Evolutionary conservation across 148 eudicot genomes (phyloP).

Genomic region (Amaranthus cruentus): DNA sequence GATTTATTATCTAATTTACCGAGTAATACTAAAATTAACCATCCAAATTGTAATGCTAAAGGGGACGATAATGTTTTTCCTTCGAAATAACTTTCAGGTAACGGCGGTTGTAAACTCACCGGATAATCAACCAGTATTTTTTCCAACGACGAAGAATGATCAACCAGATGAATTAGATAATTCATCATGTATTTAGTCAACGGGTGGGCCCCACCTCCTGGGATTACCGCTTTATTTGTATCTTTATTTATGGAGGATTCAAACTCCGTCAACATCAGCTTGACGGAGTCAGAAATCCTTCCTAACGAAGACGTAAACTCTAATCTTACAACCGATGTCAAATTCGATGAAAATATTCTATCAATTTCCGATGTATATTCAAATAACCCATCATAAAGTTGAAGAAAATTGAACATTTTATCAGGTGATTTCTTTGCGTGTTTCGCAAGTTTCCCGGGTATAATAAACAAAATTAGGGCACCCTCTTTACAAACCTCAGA

Average conservation of each 20-base stretch:
- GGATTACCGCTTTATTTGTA: slow-evolving; percentile 29
- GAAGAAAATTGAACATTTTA: slow-evolving; percentile 54
- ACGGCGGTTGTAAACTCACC: slow-evolving; percentile 21
- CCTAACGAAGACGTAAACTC: slow-evolving; percentile 33
- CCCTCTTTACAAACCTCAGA: slow-evolving; percentile 50
- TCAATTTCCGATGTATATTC: slow-evolving; percentile 41
- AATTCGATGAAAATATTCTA: slow-evolving; percentile 45
- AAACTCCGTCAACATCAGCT: slow-evolving; percentile 40
- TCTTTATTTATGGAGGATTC: slow-evolving; percentile 52
- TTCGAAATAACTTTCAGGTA: slow-evolving; percentile 51
- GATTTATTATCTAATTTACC: slow-evolving; percentile 65
- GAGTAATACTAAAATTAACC: slow-evolving; percentile 59
- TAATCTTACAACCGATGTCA: slow-evolving; percentile 31
- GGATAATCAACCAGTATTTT: slow-evolving; percentile 47
- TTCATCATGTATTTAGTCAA: slow-evolving; percentile 53
- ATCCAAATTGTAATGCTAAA: slow-evolving; percentile 42
- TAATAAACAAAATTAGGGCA: slow-evolving; percentile 37
- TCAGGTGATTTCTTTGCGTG: slow-evolving; percentile 59
- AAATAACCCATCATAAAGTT: slow-evolving; percentile 48
- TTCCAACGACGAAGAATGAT: slow-evolving; percentile 35
- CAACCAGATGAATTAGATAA: slow-evolving; percentile 41
- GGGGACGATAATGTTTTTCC: slow-evolving; percentile 27
- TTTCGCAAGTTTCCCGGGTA: slow-evolving; percentile 58
- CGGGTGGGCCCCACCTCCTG: slow-evolving; percentile 56
- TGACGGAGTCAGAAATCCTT: slow-evolving; percentile 40